Conservation (phyloP, 176 grass and related monocot species). For the Luzula sylvatica region DNA sequence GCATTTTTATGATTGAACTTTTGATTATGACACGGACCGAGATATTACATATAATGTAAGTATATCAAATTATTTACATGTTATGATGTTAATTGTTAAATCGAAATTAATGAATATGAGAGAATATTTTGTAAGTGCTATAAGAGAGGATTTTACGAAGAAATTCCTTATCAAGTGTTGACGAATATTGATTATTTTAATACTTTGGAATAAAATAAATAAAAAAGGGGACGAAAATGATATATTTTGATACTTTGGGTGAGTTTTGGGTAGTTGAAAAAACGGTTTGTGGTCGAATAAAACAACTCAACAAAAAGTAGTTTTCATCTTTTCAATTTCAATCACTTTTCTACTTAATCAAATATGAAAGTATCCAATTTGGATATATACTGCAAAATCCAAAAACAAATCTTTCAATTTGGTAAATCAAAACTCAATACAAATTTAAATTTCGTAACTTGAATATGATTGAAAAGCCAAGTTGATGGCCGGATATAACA, state of each 20-base stretch:
- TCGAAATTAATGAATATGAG: no score
- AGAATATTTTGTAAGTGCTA: no score
- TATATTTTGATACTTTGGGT: background rate
- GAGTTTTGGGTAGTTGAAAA: background rate
- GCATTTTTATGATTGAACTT: no score
- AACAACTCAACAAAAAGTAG: background rate
- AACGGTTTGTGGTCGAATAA: background rate
- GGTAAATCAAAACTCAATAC: background rate
- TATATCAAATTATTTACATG: no score
- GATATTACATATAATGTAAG: no score
- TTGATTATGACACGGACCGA: no score
- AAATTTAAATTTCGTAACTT: background rate
- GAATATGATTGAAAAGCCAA: no score
- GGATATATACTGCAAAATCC: slow-evolving; percentile 7
- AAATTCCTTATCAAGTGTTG: background rate
- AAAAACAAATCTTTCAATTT: slow-evolving; percentile 9
- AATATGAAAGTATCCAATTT: background rate
- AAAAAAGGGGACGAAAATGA: no score
- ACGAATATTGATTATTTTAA: background rate
- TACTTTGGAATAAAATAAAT: background rate
- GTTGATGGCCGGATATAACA: no score
- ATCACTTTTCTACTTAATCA: background rate
- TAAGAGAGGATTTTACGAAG: background rate
- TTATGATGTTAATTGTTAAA: no score
- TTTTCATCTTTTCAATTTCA: slow-evolving; percentile 4